A percentile compares a stretch with the other conserved stretches of the same genome.
phyloP scores from a whole-genome alignment of 257 asterid species.

The Cinchona pubescens region DNA sequence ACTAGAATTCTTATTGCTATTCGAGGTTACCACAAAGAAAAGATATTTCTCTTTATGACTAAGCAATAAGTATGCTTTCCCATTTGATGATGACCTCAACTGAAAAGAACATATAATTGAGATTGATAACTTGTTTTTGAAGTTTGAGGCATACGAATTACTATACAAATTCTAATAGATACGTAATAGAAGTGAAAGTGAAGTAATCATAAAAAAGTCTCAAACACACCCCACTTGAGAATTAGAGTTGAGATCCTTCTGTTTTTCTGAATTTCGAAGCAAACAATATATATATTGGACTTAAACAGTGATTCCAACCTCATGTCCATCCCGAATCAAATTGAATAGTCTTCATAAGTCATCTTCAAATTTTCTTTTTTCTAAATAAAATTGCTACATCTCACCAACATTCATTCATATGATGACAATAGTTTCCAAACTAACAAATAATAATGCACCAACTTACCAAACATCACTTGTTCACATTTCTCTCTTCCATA shows the following conservation, averaged over 20 bases:
- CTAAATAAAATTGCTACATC: constrained; percentile 16
- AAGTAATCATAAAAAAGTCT: constrained; percentile 9
- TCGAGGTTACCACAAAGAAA: not conserved
- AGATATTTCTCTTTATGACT: not conserved
- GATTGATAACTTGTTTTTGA: constrained; percentile 3
- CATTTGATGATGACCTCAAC: constrained; percentile 1
- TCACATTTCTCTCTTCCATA: constrained; percentile 32
- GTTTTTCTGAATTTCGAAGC: constrained; percentile 21
- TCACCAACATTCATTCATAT: constrained; percentile 16
- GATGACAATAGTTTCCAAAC: constrained; percentile 19
- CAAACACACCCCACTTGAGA: constrained; percentile 2
- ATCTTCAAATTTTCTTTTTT: not conserved
- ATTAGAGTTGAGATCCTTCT: constrained; percentile 9
- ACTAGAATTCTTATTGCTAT: no score
- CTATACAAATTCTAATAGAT: constrained; percentile 7
- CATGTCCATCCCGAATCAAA: not conserved
- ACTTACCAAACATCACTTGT: constrained; percentile 33
- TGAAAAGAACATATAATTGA: constrained; percentile 5
- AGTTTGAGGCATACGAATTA: constrained; percentile 1
- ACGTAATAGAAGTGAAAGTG: constrained; percentile 14
- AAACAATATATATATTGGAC: not conserved
- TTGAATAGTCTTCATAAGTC: not conserved
- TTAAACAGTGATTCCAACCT: constrained; percentile 2
- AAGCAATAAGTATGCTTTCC: constrained; percentile 5
- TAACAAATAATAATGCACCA: constrained; percentile 25